phyloP scores from a whole-genome alignment of 495 filamentous ascomycete species.

The Aspergillus mulundensis region DNA sequence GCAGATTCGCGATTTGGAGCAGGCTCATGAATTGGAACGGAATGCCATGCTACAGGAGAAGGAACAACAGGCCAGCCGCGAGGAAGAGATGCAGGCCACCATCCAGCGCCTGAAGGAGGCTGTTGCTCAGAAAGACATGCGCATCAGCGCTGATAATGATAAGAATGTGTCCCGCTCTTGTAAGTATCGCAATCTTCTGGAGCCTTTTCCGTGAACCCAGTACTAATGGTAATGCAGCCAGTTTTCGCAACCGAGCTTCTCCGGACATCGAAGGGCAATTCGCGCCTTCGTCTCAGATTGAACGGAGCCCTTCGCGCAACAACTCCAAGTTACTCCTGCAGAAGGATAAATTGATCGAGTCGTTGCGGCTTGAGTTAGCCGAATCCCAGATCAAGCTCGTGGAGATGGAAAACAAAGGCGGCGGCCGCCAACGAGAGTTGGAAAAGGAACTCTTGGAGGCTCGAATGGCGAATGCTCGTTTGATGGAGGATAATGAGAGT shows the following conservation, averaged over 20 bases:
- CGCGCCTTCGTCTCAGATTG: conserved; percentile 77
- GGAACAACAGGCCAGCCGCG: conserved; percentile 74
- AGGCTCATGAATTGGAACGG: conserved; percentile 84
- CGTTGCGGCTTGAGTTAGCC: conserved; percentile 82
- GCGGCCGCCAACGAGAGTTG: conserved; percentile 76
- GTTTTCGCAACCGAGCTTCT: conserved; percentile 48
- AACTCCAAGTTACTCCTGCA: conserved; percentile 84
- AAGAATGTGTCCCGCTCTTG: conserved; percentile 64
- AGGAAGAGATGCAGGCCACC: conserved; percentile 83
- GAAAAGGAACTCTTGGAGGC: conserved; percentile 85
- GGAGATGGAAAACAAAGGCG: conserved; percentile 88
- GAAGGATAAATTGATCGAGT: conserved; percentile 95
- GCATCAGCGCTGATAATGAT: conserved; percentile 58
- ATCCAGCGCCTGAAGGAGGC: conserved; percentile 89
- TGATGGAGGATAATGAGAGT: conserved; percentile 98
- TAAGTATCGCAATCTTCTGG: conserved; percentile 39
- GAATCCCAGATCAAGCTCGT: conserved; percentile 94
- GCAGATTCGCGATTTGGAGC: conserved; percentile 82
- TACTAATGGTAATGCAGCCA: conserved; percentile 43
- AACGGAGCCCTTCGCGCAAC: conserved; percentile 77
- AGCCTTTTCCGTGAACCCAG: conserved; percentile 4
- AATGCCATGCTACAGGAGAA: conserved; percentile 85
- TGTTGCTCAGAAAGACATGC: conserved; percentile 63
- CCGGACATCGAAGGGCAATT: conserved; percentile 64
- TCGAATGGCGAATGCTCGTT: conserved; percentile 85